Evolutionary conservation across 208 protist species (phyloP).

Genomic region (Trypanosoma melophagium): DNA sequence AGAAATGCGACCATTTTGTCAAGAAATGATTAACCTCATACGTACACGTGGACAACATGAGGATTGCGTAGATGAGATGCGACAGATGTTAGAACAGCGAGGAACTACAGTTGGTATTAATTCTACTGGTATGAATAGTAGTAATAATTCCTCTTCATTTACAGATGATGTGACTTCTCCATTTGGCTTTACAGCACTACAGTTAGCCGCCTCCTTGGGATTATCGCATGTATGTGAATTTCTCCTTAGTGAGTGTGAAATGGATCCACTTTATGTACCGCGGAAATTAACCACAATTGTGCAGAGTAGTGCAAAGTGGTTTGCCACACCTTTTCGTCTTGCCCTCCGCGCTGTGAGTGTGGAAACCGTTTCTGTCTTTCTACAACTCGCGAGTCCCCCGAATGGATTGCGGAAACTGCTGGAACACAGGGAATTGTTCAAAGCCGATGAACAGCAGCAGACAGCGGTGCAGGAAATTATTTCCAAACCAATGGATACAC

Average conservation of each 20-base stretch:
- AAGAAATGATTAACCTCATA: constrained; percentile 22
- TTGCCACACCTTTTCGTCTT: constrained; percentile 53
- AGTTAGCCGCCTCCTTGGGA: constrained; percentile 59
- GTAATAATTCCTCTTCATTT: too few species aligned
- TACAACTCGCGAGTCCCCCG: neutral
- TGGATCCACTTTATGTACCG: constrained; percentile 58
- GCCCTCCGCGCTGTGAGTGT: constrained; percentile 39
- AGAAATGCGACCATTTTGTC: constrained; percentile 25
- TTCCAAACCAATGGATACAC: constrained; percentile 12
- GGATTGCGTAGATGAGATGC: constrained; percentile 25
- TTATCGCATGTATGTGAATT: constrained; percentile 50
- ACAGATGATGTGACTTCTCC: constrained; percentile 58
- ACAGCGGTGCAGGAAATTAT: constrained; percentile 71
- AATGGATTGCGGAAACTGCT: constrained; percentile 14
- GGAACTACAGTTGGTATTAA: constrained; percentile 4
- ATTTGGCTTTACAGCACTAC: constrained; percentile 67
- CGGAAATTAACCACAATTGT: neutral
- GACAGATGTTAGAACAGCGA: constrained; percentile 21
- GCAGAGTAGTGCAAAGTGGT: constrained; percentile 30
- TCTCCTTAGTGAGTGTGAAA: constrained; percentile 45
- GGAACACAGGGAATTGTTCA: constrained; percentile 59
- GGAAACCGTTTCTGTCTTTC: constrained; percentile 22
- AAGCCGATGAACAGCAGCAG: constrained; percentile 50
- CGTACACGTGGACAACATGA: constrained; percentile 19
- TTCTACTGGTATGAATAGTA: too few species aligned